phyloP scores from a whole-genome alignment of 768 basidiomycete genomes.

The Suillus discolor region DNA sequence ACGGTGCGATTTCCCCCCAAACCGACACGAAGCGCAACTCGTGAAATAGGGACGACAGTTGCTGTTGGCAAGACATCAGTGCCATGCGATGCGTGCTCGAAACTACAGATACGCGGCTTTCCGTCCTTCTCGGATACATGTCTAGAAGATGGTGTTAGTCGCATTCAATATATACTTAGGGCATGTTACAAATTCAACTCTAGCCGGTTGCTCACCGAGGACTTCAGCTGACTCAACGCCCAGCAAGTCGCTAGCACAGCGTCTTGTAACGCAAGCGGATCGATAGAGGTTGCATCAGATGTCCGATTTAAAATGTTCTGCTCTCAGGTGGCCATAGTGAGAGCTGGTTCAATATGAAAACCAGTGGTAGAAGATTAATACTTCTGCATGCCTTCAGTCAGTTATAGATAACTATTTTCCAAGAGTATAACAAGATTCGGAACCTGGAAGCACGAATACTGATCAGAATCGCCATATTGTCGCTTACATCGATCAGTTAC shows the following conservation, averaged over 20 bases:
- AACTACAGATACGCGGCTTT: not conserved
- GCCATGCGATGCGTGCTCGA: not conserved
- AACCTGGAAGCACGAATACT: not conserved
- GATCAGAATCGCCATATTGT: not conserved
- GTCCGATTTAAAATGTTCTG: not conserved
- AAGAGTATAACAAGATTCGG: not conserved
- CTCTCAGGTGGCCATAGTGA: not conserved
- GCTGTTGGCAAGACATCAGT: conserved; percentile 4
- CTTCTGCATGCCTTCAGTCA: not conserved
- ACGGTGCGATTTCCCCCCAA: not conserved
- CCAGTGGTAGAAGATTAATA: not conserved
- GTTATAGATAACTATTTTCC: not conserved
- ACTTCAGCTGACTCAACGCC: not conserved
- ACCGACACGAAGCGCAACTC: not conserved
- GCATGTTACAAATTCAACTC: not conserved
- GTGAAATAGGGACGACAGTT: not conserved
- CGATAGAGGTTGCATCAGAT: not conserved
- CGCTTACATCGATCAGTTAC: not conserved
- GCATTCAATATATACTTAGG: not conserved
- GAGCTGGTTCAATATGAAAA: not conserved
- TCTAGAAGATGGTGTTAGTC: not conserved
- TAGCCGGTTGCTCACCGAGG: not conserved
- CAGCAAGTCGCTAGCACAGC: not conserved
- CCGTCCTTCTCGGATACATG: not conserved
- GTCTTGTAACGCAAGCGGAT: not conserved